Evolutionary conservation across 768 basidiomycete species (phyloP).

Genomic region (Auriscalpium microsporum): DNA sequence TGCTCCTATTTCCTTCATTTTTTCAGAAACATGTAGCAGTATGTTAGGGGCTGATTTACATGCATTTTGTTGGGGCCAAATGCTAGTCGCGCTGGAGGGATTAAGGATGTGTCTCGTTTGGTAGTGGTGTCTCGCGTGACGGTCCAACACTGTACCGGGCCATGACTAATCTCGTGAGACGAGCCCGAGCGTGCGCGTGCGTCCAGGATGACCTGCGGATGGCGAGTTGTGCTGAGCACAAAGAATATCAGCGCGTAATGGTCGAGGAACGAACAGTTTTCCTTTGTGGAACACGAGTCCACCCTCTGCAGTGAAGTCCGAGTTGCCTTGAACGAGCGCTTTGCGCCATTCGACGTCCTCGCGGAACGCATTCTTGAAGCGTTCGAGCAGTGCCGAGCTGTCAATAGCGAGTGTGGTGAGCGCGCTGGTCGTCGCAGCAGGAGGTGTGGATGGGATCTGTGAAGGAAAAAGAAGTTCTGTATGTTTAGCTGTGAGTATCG

Average conservation of each 20-base stretch:
- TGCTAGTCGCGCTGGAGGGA: too few species aligned
- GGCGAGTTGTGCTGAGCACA: conserved; percentile 29
- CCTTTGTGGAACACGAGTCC: conserved; percentile 20
- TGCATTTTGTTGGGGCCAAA: too few species aligned
- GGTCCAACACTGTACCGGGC: too few species aligned
- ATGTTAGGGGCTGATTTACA: too few species aligned
- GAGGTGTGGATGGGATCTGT: neutral
- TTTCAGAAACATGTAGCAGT: too few species aligned
- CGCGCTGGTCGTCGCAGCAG: conserved; percentile 1
- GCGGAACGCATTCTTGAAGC: conserved; percentile 11
- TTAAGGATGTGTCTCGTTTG: too few species aligned
- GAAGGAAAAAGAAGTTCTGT: conserved; percentile 5
- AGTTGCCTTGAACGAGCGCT: conserved; percentile 11
- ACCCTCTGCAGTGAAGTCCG: conserved; percentile 3
- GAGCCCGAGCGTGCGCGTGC: conserved; percentile 23
- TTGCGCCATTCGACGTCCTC: conserved; percentile 14
- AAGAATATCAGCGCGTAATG: conserved; percentile 24
- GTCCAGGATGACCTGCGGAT: conserved; percentile 35
- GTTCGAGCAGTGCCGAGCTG: conserved; percentile 13
- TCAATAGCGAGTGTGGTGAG: conserved; percentile 18
- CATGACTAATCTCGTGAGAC: conserved; percentile 33
- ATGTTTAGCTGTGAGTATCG: conserved; percentile 8
- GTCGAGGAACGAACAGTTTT: conserved; percentile 24
- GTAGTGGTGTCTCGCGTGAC: too few species aligned
- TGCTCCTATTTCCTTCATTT: too few species aligned